Evolutionary conservation across 2,329 filamentous ascomycete species (phyloP), one percentile per base, ranked within the genome.

Genomic region (Aureobasidium sp.): DNA sequence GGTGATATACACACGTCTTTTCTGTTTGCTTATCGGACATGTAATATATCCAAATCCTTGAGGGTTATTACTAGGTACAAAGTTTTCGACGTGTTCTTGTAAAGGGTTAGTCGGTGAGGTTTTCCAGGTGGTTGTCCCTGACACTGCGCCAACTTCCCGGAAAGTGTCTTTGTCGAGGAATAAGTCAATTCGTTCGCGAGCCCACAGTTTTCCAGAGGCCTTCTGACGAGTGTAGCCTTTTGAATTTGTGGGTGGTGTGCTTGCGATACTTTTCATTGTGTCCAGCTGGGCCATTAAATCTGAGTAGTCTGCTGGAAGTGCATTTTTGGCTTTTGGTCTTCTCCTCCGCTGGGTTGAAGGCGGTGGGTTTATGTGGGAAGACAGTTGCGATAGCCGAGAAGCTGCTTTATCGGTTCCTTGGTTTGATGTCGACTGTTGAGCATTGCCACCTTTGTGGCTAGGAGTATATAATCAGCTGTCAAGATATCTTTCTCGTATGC

Each of bases 151-250:
- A 7, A 87, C 79, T 70, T 87, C 84, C 20, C 77, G 75, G 65
- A 86, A 86, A 27, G 76, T 81, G 2, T 76, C 79, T 2, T 73
- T 67, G 62, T 87, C 84, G 12, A 87, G 75, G n/a, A 87, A 74
- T 36, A 79, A 74, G 5, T 82, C 76, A 20, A 87, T 81, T 2
- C 84, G 76, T 67, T 87, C 84, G 26, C 84, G 79, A 0, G 87
- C 84, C 84, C 84, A 87, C 20, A 87, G 76, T 70, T 87, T 87
- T 1, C 85, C 85, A 3, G 83, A 79, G 71, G 83, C 77, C 66
- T 85, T 86, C 69, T 87, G 85, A 5, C 82, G 79, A n/a, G 82
- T 71, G 65, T 87, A 87, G 27, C 84, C 84, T 64, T 80, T 75
- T 61, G 80, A 80, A 8, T 73, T 78, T 0, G 76, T 70, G 57